Evolutionary conservation across 164 flowering plant genomes (phyloP), one percentile per base, ranked within the genome.

Genomic region (Malania oleifera): DNA sequence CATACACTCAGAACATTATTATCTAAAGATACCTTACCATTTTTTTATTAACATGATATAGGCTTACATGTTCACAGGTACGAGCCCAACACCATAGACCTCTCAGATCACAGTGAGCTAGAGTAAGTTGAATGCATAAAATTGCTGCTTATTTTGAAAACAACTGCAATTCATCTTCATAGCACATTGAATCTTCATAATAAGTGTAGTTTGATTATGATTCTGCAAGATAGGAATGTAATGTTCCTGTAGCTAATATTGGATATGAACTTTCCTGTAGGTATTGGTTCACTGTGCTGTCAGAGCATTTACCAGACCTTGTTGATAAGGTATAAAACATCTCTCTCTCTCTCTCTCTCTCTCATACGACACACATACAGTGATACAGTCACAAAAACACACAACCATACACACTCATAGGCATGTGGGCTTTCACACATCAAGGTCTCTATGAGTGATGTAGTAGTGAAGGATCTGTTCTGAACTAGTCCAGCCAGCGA

Each of bases 31-130:
- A 14, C 25, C 19, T 55, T 1, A 23, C 9, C 6, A 1, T 34
- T 23, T 22, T 0, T 53, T 39, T 64, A 22, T 67, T 35, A 39
- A 35, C 49, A 49, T 25, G 56, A 41, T 51, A 10, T 57, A 40
- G 14, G 19, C 49, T 25, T 67, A 8, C 40, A 49, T 69, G 7
- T 38, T n/a, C 52, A 23, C 89, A 93, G 99, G 67, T 95, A 95
- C 60, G 99, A 95, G 63, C 97, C 99, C 27, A 91, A 95, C 72
- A 88, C 99, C 20, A 78, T 95, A 60, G 97, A 91, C 63, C 95
- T 95, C 43, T 75, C 91, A 50, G 95, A 95, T 70, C 95, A 59
- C 54, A 60, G 76, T 60, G 99, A 95, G 59, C 78, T 88, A 55
- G 99, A 88, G 99, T 95, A 69, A 82, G 99, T 74, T 64, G 24